These are phyloP conservation scores for Cladorrhinum sp. DNA, from an alignment of 2,329 filamentous ascomycete genomes.

Conservation along the genomic window DNA sequence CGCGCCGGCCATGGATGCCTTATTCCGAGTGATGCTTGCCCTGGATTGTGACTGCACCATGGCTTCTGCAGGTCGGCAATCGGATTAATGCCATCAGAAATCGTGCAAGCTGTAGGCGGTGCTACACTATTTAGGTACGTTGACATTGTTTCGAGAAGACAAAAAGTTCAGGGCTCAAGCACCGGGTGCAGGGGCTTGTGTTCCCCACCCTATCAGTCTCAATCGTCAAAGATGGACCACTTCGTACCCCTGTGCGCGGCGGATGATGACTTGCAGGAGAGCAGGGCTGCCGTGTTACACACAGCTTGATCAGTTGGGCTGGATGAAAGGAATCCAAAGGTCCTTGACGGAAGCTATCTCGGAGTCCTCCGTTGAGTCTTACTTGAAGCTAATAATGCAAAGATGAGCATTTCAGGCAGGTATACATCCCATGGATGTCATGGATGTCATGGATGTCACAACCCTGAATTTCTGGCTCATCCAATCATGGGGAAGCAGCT, in stretches of 20 bases:
- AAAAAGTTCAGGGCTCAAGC: conserved; percentile 4
- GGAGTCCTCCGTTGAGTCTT: neutral
- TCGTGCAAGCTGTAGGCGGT: neutral
- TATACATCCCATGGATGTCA: neutral
- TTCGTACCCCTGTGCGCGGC: conserved; percentile 11
- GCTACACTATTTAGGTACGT: neutral
- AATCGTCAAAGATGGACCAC: neutral
- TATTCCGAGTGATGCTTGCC: neutral
- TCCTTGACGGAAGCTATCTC: neutral
- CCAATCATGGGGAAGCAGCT: no score
- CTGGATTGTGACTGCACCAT: neutral
- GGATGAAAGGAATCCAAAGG: conserved; percentile 9
- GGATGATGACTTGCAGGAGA: conserved; percentile 21
- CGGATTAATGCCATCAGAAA: neutral
- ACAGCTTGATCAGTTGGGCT: conserved; percentile 16
- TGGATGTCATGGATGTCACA: neutral
- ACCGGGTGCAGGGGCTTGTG: neutral
- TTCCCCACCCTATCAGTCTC: conserved; percentile 16
- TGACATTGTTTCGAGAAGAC: neutral
- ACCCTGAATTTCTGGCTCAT: no score
- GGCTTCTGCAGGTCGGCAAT: conserved; percentile 6
- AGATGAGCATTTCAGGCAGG: neutral
- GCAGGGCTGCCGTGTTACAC: conserved; percentile 13
- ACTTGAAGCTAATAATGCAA: neutral
- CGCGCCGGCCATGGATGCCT: conserved; percentile 6